Evolutionary conservation across 768 basidiomycete genomes (phyloP).

Genomic region (Calocybe gangraenosa): DNA sequence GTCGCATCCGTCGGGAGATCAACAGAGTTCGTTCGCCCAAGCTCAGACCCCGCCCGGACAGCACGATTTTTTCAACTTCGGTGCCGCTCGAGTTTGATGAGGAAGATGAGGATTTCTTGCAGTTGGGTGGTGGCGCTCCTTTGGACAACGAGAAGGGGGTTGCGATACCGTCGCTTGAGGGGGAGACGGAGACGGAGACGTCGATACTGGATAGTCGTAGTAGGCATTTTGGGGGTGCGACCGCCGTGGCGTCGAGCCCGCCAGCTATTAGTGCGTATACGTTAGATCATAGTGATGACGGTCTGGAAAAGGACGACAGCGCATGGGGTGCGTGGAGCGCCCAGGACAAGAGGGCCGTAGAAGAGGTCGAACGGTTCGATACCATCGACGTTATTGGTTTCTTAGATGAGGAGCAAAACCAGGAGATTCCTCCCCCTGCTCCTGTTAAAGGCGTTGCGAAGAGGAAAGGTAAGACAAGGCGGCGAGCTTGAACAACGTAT

Average conservation of each 20-base stretch:
- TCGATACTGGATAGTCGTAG: constrained; percentile 22
- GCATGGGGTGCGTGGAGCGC: constrained; percentile 39
- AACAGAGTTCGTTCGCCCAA: constrained; percentile 45
- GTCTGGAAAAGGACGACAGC: constrained; percentile 18
- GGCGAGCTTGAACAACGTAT: not conserved
- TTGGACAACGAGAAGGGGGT: constrained; percentile 6
- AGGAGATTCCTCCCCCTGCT: no score
- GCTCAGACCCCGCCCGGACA: constrained; percentile 23
- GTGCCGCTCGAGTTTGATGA: constrained; percentile 62
- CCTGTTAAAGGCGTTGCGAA: constrained; percentile 1
- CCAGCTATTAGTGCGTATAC: constrained; percentile 32
- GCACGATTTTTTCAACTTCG: constrained; percentile 20
- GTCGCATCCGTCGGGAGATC: constrained; percentile 54
- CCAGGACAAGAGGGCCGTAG: constrained; percentile 39
- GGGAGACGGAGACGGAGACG: constrained; percentile 22
- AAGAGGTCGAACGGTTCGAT: constrained; percentile 48
- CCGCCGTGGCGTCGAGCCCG: no score
- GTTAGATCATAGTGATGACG: constrained; percentile 28
- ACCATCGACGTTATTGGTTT: constrained; percentile 39
- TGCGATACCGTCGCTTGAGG: constrained; percentile 10
- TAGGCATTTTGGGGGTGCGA: no score
- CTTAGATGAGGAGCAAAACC: constrained; percentile 37
- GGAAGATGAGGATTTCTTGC: constrained; percentile 58
- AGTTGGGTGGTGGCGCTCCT: constrained; percentile 12
- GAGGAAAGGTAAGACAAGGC: constrained; percentile 7